Evolutionary conservation across 2,329 filamentous ascomycete species (phyloP).

Genomic region (Mollisia scopiformis): DNA sequence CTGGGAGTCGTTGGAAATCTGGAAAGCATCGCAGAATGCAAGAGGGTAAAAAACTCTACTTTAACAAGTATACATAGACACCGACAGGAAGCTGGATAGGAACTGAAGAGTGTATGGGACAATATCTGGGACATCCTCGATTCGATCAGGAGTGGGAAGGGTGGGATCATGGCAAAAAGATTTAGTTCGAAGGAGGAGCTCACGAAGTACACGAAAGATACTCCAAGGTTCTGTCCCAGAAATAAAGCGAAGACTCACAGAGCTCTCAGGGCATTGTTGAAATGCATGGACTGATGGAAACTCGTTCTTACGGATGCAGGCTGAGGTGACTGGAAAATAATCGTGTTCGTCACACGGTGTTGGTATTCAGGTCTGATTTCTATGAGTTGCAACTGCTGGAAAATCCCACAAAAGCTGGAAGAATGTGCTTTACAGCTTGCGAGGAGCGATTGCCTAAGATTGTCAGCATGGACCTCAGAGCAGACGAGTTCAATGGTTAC

Average conservation of each 20-base stretch:
- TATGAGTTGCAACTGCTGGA: no score
- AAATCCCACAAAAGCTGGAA: no score
- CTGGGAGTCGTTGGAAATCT: slow-evolving; percentile 42
- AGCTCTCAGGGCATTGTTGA: slow-evolving; percentile 44
- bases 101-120: slow-evolving; percentile 45
- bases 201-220: slow-evolving; percentile 39
- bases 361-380: no score
- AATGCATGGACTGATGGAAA: slow-evolving; percentile 31
- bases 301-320: not conserved
- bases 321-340: no score
- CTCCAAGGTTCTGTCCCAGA: slow-evolving; percentile 49
- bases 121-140: slow-evolving; percentile 51
- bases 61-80: no score
- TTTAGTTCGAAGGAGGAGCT: slow-evolving; percentile 41
- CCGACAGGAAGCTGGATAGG: no score
- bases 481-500: not conserved
- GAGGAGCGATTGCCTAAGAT: slow-evolving; percentile 4
- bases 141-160: slow-evolving; percentile 13
- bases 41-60: slow-evolving; percentile 39
- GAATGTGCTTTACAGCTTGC: slow-evolving; percentile 3
- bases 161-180: slow-evolving; percentile 34
- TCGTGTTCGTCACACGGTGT: no score
- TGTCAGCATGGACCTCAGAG: not conserved
- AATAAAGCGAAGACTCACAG: slow-evolving; percentile 44
- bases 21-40: slow-evolving; percentile 49